These are phyloP conservation scores for Termitomyces sp. DNA, from an alignment of 768 basidiomycete species.

Conservation along the genomic window DNA sequence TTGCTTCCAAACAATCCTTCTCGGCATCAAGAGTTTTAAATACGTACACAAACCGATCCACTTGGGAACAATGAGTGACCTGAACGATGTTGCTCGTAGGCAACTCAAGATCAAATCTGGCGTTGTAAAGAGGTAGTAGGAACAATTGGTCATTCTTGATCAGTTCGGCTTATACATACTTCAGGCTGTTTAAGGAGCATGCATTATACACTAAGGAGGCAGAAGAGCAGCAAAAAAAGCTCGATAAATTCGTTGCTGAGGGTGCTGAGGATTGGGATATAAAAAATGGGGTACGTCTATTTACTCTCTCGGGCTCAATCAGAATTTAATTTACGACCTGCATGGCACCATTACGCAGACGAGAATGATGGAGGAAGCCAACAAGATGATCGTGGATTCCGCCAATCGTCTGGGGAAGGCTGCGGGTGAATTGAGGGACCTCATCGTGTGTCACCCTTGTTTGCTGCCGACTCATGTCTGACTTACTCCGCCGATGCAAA, in stretches of 20 bases:
- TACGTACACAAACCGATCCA: neutral
- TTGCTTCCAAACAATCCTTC: neutral
- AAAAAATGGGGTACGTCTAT: slow-evolving; percentile 60
- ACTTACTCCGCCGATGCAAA: slow-evolving; percentile 15
- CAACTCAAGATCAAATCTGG: slow-evolving; percentile 79
- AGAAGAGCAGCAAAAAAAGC: slow-evolving; percentile 47
- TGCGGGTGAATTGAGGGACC: slow-evolving; percentile 54
- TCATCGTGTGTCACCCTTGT: slow-evolving; percentile 52
- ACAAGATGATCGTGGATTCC: slow-evolving; percentile 76
- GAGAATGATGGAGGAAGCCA: slow-evolving; percentile 68
- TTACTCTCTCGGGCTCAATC: neutral
- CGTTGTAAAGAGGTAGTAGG: slow-evolving; percentile 55
- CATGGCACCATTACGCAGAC: slow-evolving; percentile 34
- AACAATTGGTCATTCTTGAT: slow-evolving; percentile 7
- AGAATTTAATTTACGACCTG: neutral
- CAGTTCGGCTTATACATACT: slow-evolving; percentile 2
- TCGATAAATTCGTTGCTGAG: slow-evolving; percentile 58
- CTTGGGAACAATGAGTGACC: slow-evolving; percentile 40
- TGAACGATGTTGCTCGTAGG: slow-evolving; percentile 39
- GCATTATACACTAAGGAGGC: slow-evolving; percentile 62
- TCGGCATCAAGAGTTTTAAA: neutral
- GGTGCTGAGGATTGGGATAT: slow-evolving; percentile 72
- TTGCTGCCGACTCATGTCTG: slow-evolving; percentile 4
- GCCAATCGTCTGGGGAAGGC: slow-evolving; percentile 56
- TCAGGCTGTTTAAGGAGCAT: slow-evolving; percentile 67